Conservation (phyloP, 306 rosid genomes). For the Aeschynomene evenia region DNA sequence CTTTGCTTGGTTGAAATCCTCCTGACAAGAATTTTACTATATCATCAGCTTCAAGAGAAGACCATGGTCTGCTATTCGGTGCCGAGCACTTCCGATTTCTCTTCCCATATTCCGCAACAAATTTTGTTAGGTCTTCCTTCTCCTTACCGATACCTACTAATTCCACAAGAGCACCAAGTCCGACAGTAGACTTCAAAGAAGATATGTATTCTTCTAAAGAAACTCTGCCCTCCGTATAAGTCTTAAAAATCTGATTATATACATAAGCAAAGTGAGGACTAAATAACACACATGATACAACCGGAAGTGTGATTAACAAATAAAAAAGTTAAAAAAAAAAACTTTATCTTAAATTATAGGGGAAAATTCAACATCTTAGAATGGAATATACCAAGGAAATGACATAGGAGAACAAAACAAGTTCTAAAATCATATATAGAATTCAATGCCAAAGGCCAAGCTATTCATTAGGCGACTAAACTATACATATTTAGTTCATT, state of each 20-base stretch:
- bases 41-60: constrained; percentile 61
- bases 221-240: constrained; percentile 56
- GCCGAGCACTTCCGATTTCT: constrained; percentile 30
- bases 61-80: constrained; percentile 52
- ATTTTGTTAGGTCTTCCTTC: constrained; percentile 68
- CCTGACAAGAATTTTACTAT: constrained; percentile 61
- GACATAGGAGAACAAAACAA: constrained; percentile 2
- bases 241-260: constrained; percentile 54
- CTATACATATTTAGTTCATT: constrained; percentile 5
- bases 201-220: constrained; percentile 65
- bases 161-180: constrained; percentile 63
- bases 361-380: neutral
- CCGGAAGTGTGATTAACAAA: too few species aligned
- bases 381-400: constrained; percentile 8
- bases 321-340: too few species aligned
- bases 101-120: constrained; percentile 53
- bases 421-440: neutral
- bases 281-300: neutral
- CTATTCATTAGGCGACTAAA: constrained; percentile 17
- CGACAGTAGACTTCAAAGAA: constrained; percentile 60
- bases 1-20: constrained; percentile 66
- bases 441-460: neutral
- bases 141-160: constrained; percentile 69
- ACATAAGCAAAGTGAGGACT: constrained; percentile 27
- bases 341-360: neutral